phyloP scores from a whole-genome alignment of 257 asterid genomes.

The Rubia yunnanensis region DNA sequence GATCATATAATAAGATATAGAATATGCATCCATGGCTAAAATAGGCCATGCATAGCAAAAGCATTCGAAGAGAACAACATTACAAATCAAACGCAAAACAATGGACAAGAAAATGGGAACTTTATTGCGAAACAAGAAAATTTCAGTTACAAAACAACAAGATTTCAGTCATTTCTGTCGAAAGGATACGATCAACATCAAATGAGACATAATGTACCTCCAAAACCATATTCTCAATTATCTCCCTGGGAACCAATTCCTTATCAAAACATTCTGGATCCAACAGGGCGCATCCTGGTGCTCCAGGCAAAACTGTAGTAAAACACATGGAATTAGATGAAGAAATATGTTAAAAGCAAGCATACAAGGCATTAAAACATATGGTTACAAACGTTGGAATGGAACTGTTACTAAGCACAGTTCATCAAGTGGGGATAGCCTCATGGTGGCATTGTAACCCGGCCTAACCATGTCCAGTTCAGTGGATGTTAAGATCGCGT shows the following conservation, averaged over 20 bases:
- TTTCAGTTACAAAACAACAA: too few species aligned
- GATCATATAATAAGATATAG: neutral
- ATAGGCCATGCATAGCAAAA: neutral
- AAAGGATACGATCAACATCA: too few species aligned
- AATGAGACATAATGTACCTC: neutral
- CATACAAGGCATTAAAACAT: neutral
- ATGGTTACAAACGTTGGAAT: neutral
- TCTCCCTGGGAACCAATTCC: neutral
- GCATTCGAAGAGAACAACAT: neutral
- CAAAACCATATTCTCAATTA: neutral
- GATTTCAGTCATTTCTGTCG: too few species aligned
- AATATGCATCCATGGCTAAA: neutral
- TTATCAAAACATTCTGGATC: neutral
- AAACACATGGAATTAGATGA: neutral
- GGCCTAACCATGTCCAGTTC: conserved; percentile 1
- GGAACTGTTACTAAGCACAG: neutral
- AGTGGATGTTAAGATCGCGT: neutral
- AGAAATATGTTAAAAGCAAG: neutral
- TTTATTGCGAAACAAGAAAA: too few species aligned
- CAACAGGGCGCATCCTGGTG: neutral
- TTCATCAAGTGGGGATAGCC: neutral
- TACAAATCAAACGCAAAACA: neutral
- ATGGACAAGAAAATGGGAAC: too few species aligned
- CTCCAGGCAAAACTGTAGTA: neutral
- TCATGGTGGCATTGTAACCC: neutral